These are phyloP conservation scores for Solanum raphanifolium DNA, from an alignment of 257 asterid genomes.

Conservation along the genomic window DNA sequence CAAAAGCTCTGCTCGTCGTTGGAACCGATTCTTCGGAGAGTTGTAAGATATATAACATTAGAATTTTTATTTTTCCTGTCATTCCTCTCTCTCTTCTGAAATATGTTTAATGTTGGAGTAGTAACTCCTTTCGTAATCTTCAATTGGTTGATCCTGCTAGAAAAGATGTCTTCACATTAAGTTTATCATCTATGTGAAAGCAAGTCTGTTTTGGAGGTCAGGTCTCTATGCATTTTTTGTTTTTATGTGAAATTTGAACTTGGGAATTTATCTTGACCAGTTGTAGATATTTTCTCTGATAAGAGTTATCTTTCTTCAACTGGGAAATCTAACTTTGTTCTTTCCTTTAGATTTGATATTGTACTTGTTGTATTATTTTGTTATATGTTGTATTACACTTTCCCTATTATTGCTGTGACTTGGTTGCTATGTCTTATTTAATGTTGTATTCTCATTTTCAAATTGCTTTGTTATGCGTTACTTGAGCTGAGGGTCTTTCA, in stretches of 20 bases:
- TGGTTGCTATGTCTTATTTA: not conserved
- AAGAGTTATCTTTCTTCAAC: not conserved
- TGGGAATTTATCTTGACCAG: not conserved
- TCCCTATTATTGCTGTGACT: not conserved
- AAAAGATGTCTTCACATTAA: not conserved
- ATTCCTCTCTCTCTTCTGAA: not conserved
- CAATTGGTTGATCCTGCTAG: not conserved
- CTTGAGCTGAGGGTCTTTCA: not conserved
- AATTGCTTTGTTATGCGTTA: not conserved
- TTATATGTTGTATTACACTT: not conserved
- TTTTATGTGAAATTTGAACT: not conserved
- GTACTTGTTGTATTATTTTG: not conserved
- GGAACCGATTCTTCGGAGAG: constrained; percentile 95
- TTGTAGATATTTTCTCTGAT: not conserved
- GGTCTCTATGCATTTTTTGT: not conserved
- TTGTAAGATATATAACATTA: constrained; percentile 43
- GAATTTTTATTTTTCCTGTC: not conserved
- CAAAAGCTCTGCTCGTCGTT: constrained; percentile 95
- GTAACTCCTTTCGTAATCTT: not conserved
- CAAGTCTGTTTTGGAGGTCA: not conserved
- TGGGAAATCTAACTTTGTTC: not conserved
- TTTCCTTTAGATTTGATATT: not conserved
- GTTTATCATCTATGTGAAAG: not conserved
- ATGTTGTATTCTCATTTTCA: not conserved
- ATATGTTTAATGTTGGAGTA: not conserved